Evolutionary conservation across 345 rosid species (phyloP).

Genomic region (Brassica nigra): DNA sequence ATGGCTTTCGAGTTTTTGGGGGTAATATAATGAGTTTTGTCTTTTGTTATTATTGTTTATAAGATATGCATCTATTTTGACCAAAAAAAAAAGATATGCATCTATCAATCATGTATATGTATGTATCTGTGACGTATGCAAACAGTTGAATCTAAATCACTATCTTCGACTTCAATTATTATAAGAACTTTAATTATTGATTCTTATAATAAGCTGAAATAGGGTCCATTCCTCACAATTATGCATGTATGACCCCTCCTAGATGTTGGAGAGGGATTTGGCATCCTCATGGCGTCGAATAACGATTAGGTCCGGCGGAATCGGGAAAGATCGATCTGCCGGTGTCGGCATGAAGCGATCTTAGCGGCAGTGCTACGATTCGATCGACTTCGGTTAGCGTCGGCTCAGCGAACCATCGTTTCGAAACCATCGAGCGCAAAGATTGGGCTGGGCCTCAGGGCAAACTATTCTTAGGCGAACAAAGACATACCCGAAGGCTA

Average conservation of each 20-base stretch:
- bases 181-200: neutral
- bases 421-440: too few species aligned
- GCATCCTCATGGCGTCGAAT: too few species aligned
- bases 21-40: neutral
- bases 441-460: too few species aligned
- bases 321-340: too few species aligned
- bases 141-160: neutral
- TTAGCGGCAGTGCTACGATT: too few species aligned
- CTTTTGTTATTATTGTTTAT: neutral
- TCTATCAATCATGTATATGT: neutral
- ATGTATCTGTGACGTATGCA: neutral
- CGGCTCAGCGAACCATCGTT: too few species aligned
- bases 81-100: neutral
- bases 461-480: too few species aligned
- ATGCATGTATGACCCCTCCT: conserved; percentile 8
- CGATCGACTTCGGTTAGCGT: too few species aligned
- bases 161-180: neutral
- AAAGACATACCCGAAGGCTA: too few species aligned
- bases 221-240: neutral
- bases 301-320: too few species aligned
- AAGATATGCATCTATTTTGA: neutral
- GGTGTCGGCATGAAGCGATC: too few species aligned
- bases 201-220: neutral
- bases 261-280: too few species aligned
- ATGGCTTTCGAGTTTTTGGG: conserved; percentile 3